Evolutionary conservation across 768 basidiomycete genomes (phyloP).

Genomic region (Lentinula detonsa): DNA sequence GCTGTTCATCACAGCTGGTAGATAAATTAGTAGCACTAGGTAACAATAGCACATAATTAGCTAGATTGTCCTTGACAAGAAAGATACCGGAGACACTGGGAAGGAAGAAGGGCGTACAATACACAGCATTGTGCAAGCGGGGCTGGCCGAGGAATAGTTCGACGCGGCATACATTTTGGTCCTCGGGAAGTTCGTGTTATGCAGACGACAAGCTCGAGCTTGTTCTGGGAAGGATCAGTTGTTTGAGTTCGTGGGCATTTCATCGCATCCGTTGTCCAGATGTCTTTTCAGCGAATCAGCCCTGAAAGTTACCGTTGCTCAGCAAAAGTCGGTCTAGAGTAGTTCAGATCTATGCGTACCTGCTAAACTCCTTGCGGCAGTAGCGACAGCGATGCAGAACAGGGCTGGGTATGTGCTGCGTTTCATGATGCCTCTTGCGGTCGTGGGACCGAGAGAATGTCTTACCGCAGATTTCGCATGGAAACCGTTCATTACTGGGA

Average conservation of each 20-base stretch:
- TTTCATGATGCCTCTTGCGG: conserved; percentile 76
- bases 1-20: not conserved
- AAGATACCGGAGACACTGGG: not conserved
- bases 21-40: not conserved
- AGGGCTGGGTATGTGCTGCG: conserved; percentile 61
- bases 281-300: conserved; percentile 67
- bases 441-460: conserved; percentile 80
- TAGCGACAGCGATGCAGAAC: conserved; percentile 64
- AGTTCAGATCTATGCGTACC: conserved; percentile 25
- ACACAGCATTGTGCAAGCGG: not conserved
- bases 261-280: conserved; percentile 64
- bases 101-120: not conserved
- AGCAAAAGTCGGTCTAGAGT: not conserved
- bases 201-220: not conserved
- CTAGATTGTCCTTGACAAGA: not conserved
- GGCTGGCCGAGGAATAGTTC: not conserved
- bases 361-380: conserved; percentile 76
- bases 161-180: not conserved
- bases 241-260: not conserved
- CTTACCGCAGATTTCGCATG: conserved; percentile 71
- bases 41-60: not conserved
- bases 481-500: conserved; percentile 55
- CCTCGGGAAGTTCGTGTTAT: not conserved
- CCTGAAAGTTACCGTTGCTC: not conserved
- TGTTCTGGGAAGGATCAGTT: not conserved